These are phyloP conservation scores for Arthrobotrys pseudoclavata DNA, from an alignment of 2,329 filamentous ascomycete species.

Conservation along the genomic window DNA sequence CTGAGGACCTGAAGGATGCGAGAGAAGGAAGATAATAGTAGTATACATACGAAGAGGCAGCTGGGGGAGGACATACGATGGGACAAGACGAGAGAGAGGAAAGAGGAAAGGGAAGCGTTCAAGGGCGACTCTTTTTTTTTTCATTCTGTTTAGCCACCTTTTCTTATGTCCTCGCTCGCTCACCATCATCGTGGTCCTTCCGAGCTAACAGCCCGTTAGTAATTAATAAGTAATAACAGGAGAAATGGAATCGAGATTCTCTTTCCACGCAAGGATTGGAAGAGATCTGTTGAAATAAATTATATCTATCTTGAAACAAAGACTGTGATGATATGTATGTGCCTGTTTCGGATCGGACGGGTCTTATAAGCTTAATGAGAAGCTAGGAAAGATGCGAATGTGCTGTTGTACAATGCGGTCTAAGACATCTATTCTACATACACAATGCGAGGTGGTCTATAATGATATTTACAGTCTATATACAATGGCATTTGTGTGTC, in stretches of 20 bases:
- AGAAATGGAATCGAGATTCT: slow-evolving; percentile 36
- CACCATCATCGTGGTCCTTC: slow-evolving; percentile 34
- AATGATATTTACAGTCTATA: slow-evolving; percentile 18
- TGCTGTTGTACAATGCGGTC: not conserved
- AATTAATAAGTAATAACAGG: slow-evolving; percentile 57
- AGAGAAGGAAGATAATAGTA: slow-evolving; percentile 42
- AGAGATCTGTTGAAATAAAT: slow-evolving; percentile 28
- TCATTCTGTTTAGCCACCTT: not conserved
- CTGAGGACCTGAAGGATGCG: not conserved
- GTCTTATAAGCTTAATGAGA: not conserved
- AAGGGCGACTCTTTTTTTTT: slow-evolving; percentile 3
- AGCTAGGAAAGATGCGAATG: not conserved
- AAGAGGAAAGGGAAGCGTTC: slow-evolving; percentile 3
- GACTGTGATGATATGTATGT: too few relatives aligned
- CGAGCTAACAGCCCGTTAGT: slow-evolving; percentile 37
- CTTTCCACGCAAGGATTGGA: slow-evolving; percentile 21
- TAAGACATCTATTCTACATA: not conserved
- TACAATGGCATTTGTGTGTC: not conserved
- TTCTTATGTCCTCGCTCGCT: slow-evolving; percentile 36
- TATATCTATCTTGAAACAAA: not conserved
- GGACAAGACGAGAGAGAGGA: slow-evolving; percentile 11
- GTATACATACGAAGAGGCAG: slow-evolving; percentile 33
- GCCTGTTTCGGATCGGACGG: too few relatives aligned
- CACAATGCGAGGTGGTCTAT: not conserved
- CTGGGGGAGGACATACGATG: not conserved